Conservation (phyloP, 441 rosid species). For the Jatropha podagrica region DNA sequence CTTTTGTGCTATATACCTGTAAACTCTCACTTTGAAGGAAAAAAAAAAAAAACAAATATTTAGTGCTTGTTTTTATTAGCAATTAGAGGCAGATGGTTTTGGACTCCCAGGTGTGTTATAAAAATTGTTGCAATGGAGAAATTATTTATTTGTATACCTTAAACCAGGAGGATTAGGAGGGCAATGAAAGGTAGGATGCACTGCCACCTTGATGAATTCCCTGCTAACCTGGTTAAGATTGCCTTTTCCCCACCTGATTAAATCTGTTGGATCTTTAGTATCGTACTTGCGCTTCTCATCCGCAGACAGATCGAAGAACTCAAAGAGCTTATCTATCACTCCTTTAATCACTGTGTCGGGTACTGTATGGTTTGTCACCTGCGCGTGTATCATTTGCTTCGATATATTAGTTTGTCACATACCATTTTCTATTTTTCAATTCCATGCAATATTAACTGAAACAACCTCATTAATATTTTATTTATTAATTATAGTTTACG, state of each 20-base stretch:
- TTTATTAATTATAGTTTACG: too few relatives aligned
- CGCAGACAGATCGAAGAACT: constrained; percentile 17
- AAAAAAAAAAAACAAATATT: background rate
- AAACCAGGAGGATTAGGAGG: constrained; percentile 12
- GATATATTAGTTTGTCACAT: background rate
- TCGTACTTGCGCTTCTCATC: constrained; percentile 19
- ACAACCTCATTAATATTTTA: too few relatives aligned
- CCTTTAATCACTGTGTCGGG: constrained; percentile 3
- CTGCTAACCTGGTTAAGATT: constrained; percentile 10
- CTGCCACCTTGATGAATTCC: constrained; percentile 17
- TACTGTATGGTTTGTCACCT: constrained; percentile 19
- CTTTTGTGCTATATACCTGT: constrained; percentile 4
- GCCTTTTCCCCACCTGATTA: constrained; percentile 13
- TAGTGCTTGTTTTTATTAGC: too few relatives aligned
- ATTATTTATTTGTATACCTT: background rate
- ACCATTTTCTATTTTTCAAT: too few relatives aligned
- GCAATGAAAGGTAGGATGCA: constrained; percentile 19
- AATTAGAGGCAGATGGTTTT: too few relatives aligned
- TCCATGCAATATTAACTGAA: too few relatives aligned
- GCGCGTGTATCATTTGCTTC: background rate
- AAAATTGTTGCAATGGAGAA: background rate
- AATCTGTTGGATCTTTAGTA: background rate
- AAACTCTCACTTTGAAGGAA: constrained; percentile 3
- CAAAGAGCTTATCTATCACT: background rate
- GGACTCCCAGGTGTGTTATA: too few relatives aligned